Conservation (phyloP, 805 yeast genomes). For the Kodamaea restingae region DNA sequence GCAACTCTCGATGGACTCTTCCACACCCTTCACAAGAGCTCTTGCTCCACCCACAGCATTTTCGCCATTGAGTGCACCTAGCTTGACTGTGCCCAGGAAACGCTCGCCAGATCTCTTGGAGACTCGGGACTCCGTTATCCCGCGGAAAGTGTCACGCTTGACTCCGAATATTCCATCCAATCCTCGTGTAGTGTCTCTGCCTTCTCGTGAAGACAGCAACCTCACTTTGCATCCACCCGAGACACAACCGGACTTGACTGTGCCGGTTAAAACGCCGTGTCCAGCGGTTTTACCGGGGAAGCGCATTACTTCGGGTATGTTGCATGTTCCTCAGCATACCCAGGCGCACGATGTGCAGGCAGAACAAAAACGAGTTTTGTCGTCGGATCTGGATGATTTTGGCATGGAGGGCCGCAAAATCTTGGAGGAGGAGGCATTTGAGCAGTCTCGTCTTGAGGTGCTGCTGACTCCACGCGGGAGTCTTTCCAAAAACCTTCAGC, state of each 20-base stretch:
- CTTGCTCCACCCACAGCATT: constrained; percentile 1
- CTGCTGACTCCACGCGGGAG: background rate
- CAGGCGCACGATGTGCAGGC: constrained; percentile 14
- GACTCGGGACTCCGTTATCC: constrained; percentile 20
- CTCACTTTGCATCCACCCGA: constrained; percentile 38
- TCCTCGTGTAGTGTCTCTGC: constrained; percentile 2
- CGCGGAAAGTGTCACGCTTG: constrained; percentile 14
- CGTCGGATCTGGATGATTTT: constrained; percentile 1
- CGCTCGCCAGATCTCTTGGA: constrained; percentile 21
- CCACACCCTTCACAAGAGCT: constrained; percentile 4
- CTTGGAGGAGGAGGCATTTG: background rate
- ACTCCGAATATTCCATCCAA: background rate
- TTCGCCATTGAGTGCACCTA: constrained; percentile 19
- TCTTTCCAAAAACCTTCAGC: too few species aligned
- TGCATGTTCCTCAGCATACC: constrained; percentile 30
- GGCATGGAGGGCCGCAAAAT: background rate
- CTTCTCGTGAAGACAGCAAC: constrained; percentile 16
- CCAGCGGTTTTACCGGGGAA: constrained; percentile 3
- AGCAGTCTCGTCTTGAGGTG: background rate
- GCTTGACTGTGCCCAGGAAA: constrained; percentile 15
- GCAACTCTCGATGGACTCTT: background rate
- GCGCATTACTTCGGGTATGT: constrained; percentile 43
- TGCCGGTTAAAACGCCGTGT: constrained; percentile 27
- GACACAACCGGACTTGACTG: constrained; percentile 13
- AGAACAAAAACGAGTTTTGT: background rate